Conservation (phyloP, 1,284 basidiomycete genomes). For the Ceratobasidium sp. region DNA sequence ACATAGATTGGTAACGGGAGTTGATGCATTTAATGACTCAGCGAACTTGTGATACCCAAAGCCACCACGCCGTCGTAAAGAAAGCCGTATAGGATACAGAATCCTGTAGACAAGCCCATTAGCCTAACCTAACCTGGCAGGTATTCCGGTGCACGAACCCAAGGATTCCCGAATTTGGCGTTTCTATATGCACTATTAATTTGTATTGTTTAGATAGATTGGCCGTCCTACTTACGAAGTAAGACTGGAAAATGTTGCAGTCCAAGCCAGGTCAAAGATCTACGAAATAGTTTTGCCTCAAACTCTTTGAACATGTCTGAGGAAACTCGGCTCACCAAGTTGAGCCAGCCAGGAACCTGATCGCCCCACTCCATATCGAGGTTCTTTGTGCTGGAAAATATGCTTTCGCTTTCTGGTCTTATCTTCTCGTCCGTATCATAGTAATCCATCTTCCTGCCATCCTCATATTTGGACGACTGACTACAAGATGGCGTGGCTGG, state of each 20-base stretch:
- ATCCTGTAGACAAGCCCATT: neutral
- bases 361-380: slow-evolving; percentile 21
- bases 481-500: neutral
- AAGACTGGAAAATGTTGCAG: too few relatives aligned
- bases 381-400: neutral
- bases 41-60: slow-evolving; percentile 30
- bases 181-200: too few relatives aligned
- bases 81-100: slow-evolving; percentile 20
- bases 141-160: neutral
- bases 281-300: too few relatives aligned
- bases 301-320: too few relatives aligned
- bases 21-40: neutral
- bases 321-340: slow-evolving; percentile 19
- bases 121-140: neutral
- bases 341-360: slow-evolving; percentile 19
- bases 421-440: neutral
- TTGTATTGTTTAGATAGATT: too few relatives aligned
- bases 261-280: too few relatives aligned
- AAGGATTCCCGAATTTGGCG: too few relatives aligned
- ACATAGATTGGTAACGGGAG: neutral
- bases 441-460: too few relatives aligned
- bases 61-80: slow-evolving; percentile 31
- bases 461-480: neutral
- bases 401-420: neutral
- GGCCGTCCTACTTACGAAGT: too few relatives aligned